Percentiles rank a stretch among this genome's conserved stretches.
phyloP scores from a whole-genome alignment of 805 yeast species.

The Myxozyma geophila region DNA sequence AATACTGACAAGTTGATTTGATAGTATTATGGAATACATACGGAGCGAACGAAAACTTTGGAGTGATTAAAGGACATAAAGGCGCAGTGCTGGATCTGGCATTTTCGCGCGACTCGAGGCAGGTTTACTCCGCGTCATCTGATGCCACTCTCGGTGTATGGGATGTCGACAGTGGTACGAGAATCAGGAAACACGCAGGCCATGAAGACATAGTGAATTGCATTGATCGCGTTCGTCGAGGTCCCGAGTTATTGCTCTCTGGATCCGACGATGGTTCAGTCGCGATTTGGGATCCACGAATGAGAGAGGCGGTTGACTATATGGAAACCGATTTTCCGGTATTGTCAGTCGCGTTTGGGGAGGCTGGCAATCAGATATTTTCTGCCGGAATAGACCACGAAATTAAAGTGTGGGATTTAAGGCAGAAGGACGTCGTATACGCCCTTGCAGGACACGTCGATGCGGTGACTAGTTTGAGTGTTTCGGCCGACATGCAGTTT shows the following conservation, averaged over 20 bases:
- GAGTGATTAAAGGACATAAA: constrained; percentile 60
- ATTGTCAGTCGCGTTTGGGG: constrained; percentile 54
- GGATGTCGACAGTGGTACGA: constrained; percentile 62
- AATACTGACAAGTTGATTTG: background rate
- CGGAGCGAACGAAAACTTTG: constrained; percentile 50
- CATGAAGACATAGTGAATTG: constrained; percentile 63
- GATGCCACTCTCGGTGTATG: constrained; percentile 65
- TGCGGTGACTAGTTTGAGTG: constrained; percentile 57
- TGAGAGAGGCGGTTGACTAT: constrained; percentile 50
- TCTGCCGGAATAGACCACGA: constrained; percentile 72
- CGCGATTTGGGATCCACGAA: constrained; percentile 67
- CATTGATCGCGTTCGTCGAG: constrained; percentile 48
- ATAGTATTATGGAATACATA: constrained; percentile 53
- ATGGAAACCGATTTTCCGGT: constrained; percentile 62
- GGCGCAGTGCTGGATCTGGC: constrained; percentile 64
- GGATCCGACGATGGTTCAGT: constrained; percentile 70
- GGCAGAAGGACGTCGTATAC: constrained; percentile 53
- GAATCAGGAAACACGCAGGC: constrained; percentile 58
- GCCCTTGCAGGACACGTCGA: constrained; percentile 53
- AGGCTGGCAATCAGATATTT: constrained; percentile 53
- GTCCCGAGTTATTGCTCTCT: constrained; percentile 50
- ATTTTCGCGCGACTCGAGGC: constrained; percentile 56
- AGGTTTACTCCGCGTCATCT: constrained; percentile 59
- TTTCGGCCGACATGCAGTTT: constrained; percentile 55
- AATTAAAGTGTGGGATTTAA: constrained; percentile 62